Conservation (phyloP, 2,329 filamentous ascomycete genomes). For the Westerdykella aurantiaca region DNA sequence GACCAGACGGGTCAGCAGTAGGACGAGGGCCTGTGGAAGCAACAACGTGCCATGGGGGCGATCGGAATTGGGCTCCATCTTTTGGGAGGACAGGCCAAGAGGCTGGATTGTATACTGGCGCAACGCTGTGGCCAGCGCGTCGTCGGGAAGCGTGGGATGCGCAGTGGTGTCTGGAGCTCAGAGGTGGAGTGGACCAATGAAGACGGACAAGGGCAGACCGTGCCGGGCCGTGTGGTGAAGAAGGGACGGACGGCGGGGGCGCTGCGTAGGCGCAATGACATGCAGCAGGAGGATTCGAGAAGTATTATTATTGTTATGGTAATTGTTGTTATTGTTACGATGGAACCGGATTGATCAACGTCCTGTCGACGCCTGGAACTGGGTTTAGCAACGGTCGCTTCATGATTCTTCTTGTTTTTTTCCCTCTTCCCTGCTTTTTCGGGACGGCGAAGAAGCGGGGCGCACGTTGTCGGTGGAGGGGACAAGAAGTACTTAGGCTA, state of each 20-base stretch:
- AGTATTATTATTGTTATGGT: too few relatives aligned
- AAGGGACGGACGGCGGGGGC: constrained; percentile 22
- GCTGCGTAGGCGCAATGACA: constrained; percentile 1
- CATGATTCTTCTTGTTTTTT: not conserved
- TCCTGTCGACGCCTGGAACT: not conserved
- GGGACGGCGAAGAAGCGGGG: too few relatives aligned
- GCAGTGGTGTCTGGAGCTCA: constrained; percentile 11
- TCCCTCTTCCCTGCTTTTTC: too few relatives aligned
- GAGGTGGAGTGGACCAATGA: constrained; percentile 26
- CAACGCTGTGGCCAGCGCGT: constrained; percentile 9
- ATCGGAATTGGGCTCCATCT: constrained; percentile 35
- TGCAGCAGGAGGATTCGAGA: too few relatives aligned
- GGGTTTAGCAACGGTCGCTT: not conserved
- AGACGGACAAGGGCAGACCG: constrained; percentile 19
- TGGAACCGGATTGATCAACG: too few relatives aligned
- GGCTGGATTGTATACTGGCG: constrained; percentile 34
- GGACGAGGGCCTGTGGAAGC: constrained; percentile 34
- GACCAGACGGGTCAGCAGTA: constrained; percentile 17
- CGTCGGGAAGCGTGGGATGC: constrained; percentile 12
- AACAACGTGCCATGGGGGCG: constrained; percentile 29
- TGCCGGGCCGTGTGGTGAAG: constrained; percentile 27
- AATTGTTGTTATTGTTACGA: too few relatives aligned
- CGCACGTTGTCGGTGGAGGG: too few relatives aligned
- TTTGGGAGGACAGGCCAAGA: constrained; percentile 13
- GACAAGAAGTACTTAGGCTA: too few relatives aligned